phyloP scores from a whole-genome alignment of 1,139 yeast species.

The Arxiozyma slooffiae region DNA sequence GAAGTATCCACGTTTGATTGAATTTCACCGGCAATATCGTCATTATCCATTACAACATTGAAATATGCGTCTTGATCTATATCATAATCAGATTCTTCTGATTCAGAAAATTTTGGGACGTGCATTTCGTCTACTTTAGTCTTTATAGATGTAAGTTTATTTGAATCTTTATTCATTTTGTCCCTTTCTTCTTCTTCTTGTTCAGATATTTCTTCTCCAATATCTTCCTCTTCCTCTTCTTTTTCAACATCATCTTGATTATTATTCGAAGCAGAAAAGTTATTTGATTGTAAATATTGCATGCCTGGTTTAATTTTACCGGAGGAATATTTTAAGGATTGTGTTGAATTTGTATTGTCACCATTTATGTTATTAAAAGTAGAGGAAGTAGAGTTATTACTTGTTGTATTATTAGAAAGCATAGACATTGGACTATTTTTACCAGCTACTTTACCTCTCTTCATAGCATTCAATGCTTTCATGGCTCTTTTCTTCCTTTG shows the following conservation, averaged over 20 bases:
- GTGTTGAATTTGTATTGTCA: not conserved
- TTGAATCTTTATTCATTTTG: slow-evolving; percentile 16
- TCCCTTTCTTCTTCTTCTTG: slow-evolving; percentile 31
- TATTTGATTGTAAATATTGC: slow-evolving; percentile 1
- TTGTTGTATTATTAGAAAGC: not conserved
- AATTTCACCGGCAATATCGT: slow-evolving; percentile 27
- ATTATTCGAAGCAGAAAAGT: not conserved
- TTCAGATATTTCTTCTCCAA: slow-evolving; percentile 51
- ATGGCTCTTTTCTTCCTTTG: slow-evolving; percentile 50
- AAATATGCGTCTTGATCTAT: slow-evolving; percentile 64
- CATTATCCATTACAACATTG: slow-evolving; percentile 48
- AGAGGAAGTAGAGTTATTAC: not conserved
- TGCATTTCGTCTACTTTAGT: slow-evolving; percentile 36
- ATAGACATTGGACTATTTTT: not conserved
- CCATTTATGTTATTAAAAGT: not conserved
- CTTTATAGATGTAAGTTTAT: slow-evolving; percentile 20
- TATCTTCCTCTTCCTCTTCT: slow-evolving; percentile 43
- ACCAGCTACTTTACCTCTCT: slow-evolving; percentile 24
- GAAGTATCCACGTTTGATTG: slow-evolving; percentile 41
- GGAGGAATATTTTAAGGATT: not conserved
- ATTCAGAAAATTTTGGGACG: slow-evolving; percentile 26
- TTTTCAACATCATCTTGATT: not conserved
- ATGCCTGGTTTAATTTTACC: slow-evolving; percentile 3
- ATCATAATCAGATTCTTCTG: slow-evolving; percentile 52
- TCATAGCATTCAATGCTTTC: slow-evolving; percentile 43